Percentiles rank a stretch among this genome's conserved stretches.
Conservation (phyloP, 805 yeast species). For the Tetrapisispora arboricola region DNA sequence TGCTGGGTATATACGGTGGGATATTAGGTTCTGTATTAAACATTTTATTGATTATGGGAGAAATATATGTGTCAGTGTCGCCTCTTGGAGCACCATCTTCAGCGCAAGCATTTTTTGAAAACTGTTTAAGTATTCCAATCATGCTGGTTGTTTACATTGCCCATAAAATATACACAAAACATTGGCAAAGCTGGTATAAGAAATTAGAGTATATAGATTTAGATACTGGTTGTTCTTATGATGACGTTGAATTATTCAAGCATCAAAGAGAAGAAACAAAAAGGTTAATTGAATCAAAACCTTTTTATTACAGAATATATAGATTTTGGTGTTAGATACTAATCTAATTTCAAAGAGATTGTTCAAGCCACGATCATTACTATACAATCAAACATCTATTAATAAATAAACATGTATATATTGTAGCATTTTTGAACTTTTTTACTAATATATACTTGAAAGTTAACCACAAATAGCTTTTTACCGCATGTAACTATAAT, state of each 20-base stretch:
- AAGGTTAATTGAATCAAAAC: constrained; percentile 24
- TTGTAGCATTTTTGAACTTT: no score
- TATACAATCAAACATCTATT: no score
- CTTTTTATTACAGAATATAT: constrained; percentile 27
- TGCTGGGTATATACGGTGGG: constrained; percentile 36
- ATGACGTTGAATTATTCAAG: constrained; percentile 39
- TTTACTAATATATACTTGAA: no score
- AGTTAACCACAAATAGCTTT: no score
- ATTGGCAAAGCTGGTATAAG: constrained; percentile 29
- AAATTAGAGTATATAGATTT: constrained; percentile 44
- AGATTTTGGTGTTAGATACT: constrained; percentile 27
- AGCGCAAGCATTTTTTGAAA: constrained; percentile 51
- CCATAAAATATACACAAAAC: constrained; percentile 43
- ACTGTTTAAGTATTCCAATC: constrained; percentile 59
- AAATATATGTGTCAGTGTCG: constrained; percentile 59
- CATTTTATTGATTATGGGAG: constrained; percentile 41
- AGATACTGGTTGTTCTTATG: constrained; percentile 46
- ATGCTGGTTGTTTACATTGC: constrained; percentile 46
- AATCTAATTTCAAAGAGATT: neutral
- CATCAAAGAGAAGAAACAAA: constrained; percentile 30
- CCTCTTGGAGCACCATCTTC: constrained; percentile 47
- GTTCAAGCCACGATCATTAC: no score
- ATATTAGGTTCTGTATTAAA: constrained; percentile 39
- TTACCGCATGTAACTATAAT: no score
- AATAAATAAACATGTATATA: no score